Conservation (phyloP, 164 flowering plant species). For the Magnolia changhungtana region DNA sequence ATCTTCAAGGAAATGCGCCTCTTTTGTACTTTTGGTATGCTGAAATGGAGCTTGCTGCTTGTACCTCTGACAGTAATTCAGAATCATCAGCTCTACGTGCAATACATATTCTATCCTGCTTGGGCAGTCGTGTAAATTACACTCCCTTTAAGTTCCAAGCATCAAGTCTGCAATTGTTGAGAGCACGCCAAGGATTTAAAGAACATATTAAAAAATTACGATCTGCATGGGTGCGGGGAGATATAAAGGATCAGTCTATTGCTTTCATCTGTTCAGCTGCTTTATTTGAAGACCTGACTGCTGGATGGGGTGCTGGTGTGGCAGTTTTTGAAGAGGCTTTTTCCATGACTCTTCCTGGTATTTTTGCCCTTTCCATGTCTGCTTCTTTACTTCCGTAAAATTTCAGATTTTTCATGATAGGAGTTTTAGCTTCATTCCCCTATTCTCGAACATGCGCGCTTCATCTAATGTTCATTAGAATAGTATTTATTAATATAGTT, state of each 20-base stretch:
- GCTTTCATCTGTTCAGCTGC: conserved; percentile 85
- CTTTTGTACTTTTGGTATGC: conserved; percentile 90
- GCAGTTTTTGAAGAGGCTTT: conserved; percentile 64
- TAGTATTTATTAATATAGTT: not conserved
- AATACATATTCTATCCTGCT: conserved; percentile 68
- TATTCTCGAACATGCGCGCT: not conserved
- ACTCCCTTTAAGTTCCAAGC: conserved; percentile 58
- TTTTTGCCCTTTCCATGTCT: not conserved
- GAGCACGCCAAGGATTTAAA: conserved; percentile 90
- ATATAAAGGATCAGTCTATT: conserved; percentile 55
- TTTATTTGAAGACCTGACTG: conserved; percentile 74
- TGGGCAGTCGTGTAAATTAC: conserved; percentile 68
- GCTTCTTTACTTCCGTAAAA: not conserved
- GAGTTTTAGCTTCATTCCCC: not conserved
- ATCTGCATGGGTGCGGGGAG: conserved; percentile 68
- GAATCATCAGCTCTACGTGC: conserved; percentile 57
- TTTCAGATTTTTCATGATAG: not conserved
- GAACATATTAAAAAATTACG: conserved; percentile 50
- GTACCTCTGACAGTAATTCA: conserved; percentile 14
- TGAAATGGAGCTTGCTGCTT: conserved; percentile 61
- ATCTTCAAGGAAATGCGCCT: conserved; percentile 47
- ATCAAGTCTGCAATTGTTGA: conserved; percentile 65
- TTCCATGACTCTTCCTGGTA: conserved; percentile 87
- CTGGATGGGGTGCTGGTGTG: conserved; percentile 60
- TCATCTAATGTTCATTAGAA: not conserved